These are phyloP conservation scores for Vararia minispora DNA, from an alignment of 768 basidiomycete genomes.

Conservation along the genomic window DNA sequence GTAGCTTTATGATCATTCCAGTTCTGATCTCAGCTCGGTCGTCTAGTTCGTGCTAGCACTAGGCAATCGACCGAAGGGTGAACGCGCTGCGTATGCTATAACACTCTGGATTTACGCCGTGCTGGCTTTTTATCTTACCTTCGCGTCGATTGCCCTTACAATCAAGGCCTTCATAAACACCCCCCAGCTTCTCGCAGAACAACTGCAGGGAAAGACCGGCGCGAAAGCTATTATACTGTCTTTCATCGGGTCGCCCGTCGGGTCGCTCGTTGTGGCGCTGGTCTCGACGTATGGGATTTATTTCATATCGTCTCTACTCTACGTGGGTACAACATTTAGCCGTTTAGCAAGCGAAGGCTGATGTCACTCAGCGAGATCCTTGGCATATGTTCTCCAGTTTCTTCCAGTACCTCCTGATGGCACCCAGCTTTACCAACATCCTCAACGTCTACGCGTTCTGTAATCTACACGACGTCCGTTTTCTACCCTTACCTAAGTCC, in stretches of 20 bases:
- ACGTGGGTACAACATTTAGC: slow-evolving; percentile 36
- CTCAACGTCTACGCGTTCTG: slow-evolving; percentile 95
- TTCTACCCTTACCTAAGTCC: background rate
- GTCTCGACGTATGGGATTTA: slow-evolving; percentile 85
- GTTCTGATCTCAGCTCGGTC: background rate
- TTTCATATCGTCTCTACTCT: slow-evolving; percentile 70
- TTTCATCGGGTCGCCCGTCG: slow-evolving; percentile 65
- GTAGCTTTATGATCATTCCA: slow-evolving; percentile 4
- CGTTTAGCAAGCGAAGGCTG: background rate
- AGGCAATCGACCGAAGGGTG: slow-evolving; percentile 80
- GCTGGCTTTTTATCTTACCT: slow-evolving; percentile 69
- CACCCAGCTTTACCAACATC: slow-evolving; percentile 87
- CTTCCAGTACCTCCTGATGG: slow-evolving; percentile 78
- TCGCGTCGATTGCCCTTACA: slow-evolving; percentile 81
- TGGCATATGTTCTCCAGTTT: slow-evolving; percentile 97
- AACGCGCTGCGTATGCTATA: slow-evolving; percentile 53
- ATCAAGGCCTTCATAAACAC: slow-evolving; percentile 57
- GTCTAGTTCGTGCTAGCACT: slow-evolving; percentile 54
- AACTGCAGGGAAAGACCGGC: slow-evolving; percentile 35
- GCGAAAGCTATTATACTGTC: slow-evolving; percentile 35
- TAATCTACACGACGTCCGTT: slow-evolving; percentile 75
- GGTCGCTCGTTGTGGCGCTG: slow-evolving; percentile 74
- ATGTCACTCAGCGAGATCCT: slow-evolving; percentile 59
- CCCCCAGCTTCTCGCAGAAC: slow-evolving; percentile 27
- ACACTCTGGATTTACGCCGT: slow-evolving; percentile 79